Evolutionary conservation across 768 basidiomycete species (phyloP), one percentile per base, ranked within the genome.

Genomic region (Phlegmacium glaucopus): DNA sequence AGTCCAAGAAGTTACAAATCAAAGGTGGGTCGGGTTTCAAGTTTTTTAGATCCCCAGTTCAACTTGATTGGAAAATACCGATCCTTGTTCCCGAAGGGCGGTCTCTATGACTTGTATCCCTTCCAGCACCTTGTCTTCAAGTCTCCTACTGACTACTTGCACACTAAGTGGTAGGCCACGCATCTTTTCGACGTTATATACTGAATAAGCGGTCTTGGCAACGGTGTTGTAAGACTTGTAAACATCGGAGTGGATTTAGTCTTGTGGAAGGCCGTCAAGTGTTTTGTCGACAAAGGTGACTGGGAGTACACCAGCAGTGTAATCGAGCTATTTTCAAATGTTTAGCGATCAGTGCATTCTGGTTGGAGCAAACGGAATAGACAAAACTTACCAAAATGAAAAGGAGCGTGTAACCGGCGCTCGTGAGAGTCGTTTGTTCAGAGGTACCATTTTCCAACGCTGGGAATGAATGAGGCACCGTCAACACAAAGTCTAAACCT

Each of bases 121-220:
- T 56, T 81, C 78, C 6, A 88, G 52, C 2, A 85, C 85, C n/a
- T n/a, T n/a, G n/a, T n/a, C n/a, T n/a, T n/a, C n/a, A n/a, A n/a
- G n/a, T n/a, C 57, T 82, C 39, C 74, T 66, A 2, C 83, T 84
- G 1, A 79, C 72, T 28, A 88, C 62, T 58, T 88, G 85, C 10
- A 87, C 77, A 1, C 83, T 82, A 2, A 88, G 59, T 0, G 87
- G 85, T 4, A 87, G 66, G 7, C 85, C 85, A 47, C 81, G 74
- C 81, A 86, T 85, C 49, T 75, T 72, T 11, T 76, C 65, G 1
- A 78, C 72, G 42, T 86, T 75, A 44, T 87, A 89, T 2, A 74
- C 70, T 0, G 69, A 60, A 50, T 72, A 77, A 3, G 72, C 75
- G 15, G 53, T 57, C 51, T 68, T 66, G 9, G 67, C 69, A 10